Percentiles rank a stretch among this genome's conserved stretches.
Evolutionary conservation across 495 filamentous ascomycete species (phyloP).

Genomic region (Jackrogersella minutella): DNA sequence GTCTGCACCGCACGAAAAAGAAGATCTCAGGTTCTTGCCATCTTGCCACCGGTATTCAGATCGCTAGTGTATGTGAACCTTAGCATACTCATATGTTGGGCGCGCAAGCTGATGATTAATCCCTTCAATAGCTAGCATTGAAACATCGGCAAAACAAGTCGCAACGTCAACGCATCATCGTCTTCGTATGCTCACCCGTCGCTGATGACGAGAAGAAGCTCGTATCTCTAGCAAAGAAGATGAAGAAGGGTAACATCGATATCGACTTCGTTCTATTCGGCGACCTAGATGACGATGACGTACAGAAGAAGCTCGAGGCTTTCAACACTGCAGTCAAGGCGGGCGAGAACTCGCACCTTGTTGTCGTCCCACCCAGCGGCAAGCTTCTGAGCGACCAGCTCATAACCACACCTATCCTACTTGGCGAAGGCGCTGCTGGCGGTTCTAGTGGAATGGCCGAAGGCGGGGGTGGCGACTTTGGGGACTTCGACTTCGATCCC

Average conservation of each 20-base stretch:
- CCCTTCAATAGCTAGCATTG: slow-evolving; percentile 77
- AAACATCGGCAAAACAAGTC: slow-evolving; percentile 98
- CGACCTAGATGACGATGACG: slow-evolving; percentile 88
- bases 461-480: slow-evolving; percentile 66
- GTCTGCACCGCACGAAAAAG: slow-evolving; percentile 93
- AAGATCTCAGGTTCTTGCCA: slow-evolving; percentile 90
- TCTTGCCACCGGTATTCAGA: slow-evolving; percentile 90
- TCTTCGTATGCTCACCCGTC: slow-evolving; percentile 93
- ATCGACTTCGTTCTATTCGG: slow-evolving; percentile 96
- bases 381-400: slow-evolving; percentile 92
- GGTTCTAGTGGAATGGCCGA: slow-evolving; percentile 55
- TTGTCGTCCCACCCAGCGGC: slow-evolving; percentile 87
- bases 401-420: slow-evolving; percentile 88
- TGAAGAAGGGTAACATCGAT: slow-evolving; percentile 94
- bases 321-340: slow-evolving; percentile 94
- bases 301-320: slow-evolving; percentile 83
- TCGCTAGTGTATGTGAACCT: slow-evolving; percentile 90
- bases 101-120: slow-evolving; percentile 25
- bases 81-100: not conserved
- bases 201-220: slow-evolving; percentile 87
- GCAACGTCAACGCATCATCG: slow-evolving; percentile 92
- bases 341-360: slow-evolving; percentile 87
- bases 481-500: slow-evolving; percentile 77
- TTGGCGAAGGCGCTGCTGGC: slow-evolving; percentile 69
- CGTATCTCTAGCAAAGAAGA: slow-evolving; percentile 90